Conservation (phyloP, 2,329 filamentous ascomycete species). For the Pseudopyrenochaeta lycopersici region DNA sequence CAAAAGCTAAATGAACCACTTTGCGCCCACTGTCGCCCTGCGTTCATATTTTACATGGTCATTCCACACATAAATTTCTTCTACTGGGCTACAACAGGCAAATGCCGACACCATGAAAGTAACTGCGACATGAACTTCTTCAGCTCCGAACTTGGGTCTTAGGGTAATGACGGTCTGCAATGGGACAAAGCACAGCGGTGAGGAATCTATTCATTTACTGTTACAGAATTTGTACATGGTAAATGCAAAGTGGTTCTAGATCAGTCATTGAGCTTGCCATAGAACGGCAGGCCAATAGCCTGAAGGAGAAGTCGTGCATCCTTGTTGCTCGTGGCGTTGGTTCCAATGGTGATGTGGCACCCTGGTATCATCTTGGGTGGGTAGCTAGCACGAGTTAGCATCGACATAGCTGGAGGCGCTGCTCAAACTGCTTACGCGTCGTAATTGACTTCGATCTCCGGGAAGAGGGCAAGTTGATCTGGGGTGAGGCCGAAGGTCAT, state of each 20-base stretch:
- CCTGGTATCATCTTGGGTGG: conserved; percentile 82
- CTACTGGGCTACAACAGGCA: too few species aligned
- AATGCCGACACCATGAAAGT: too few species aligned
- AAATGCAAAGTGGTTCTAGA: not conserved
- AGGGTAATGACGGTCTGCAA: not conserved
- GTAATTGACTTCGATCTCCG: conserved; percentile 94
- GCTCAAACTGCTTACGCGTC: conserved; percentile 72
- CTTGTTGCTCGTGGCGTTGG: conserved; percentile 82
- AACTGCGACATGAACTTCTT: too few species aligned
- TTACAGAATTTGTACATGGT: conserved; percentile 35
- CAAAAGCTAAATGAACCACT: too few species aligned
- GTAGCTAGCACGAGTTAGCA: conserved; percentile 57
- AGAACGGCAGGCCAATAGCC: conserved; percentile 80
- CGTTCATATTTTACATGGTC: too few species aligned
- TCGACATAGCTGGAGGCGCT: too few species aligned
- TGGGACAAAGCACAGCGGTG: not conserved
- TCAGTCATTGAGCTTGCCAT: conserved; percentile 70
- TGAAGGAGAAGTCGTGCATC: conserved; percentile 81
- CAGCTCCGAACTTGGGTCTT: too few species aligned
- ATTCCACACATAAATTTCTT: too few species aligned
- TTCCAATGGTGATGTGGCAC: conserved; percentile 83
- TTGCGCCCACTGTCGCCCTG: too few species aligned
- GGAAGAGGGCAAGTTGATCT: conserved; percentile 83
- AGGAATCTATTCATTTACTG: not conserved
- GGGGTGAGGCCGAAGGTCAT: conserved; percentile 81